Base-by-base conservation (phyloP, 768 basidiomycete genomes). In the Lentinula edodes region DNA sequence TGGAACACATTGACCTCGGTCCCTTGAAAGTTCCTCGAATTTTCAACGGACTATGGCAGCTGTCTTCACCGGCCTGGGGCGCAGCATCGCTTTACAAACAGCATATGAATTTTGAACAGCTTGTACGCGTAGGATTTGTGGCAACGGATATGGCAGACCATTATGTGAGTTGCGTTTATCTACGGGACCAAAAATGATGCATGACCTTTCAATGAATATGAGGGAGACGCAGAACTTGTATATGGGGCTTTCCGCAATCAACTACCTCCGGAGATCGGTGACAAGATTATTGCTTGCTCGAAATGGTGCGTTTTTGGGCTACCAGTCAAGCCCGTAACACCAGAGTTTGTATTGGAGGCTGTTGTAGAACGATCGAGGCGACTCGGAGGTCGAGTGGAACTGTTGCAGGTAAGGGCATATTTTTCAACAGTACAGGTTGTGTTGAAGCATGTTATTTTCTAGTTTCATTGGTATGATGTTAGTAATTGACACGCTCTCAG, bases 401-500 rank as follows among this genome's bases (percentile, higher is more conserved):
- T 85, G 41, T 74, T 86, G n/a, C 84, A 85, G 76, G 83, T 82
- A 46, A 45, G 68, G n/a, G 6, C 20, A 16, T 8, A 42, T 52
- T n/a, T 9, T 18, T 52, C 15, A 54, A 15, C n/a, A 51, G 32
- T 53, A 9, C 39, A 45, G 23, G 32, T 7, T 6, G 1, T 39
- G 15, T 58, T 43, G 34, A 28, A 32, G 45, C 20, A 43, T 43
- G 20, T n/a, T 43, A 10, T 15, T 16, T 15, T 43, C 34, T 58
- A 85, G 83, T 81, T 85, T 68, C 81, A 85, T 64, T 85, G 84
- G 84, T 78, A 85, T 62, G 78, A 85, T 84, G 64, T 65, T 18
- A 35, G 64, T 63, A 28, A 28, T 28, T 28, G 28, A 42, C 16
- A 7, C 36, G 13, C 15, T 32, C 38, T 32, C 20, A 16, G 45